Conservation (phyloP, 2,329 filamentous ascomycete species). For the Fusarium succisae region DNA sequence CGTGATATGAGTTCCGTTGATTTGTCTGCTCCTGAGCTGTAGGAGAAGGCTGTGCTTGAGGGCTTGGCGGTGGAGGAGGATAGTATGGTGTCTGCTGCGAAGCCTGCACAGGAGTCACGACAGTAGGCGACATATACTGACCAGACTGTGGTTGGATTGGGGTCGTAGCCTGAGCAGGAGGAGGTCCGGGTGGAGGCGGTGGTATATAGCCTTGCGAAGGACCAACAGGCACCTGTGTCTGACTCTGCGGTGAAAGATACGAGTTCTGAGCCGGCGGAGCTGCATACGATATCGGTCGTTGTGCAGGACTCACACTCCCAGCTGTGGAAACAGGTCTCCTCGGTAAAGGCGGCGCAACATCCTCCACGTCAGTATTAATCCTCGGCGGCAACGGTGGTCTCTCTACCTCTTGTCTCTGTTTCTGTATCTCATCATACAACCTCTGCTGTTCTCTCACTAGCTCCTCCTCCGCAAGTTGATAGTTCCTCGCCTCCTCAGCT, state of each 20-base stretch:
- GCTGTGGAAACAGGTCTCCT: constrained; percentile 14
- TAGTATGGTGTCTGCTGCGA: background rate
- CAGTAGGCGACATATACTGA: background rate
- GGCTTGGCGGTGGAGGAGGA: background rate
- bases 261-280: background rate
- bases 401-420: background rate
- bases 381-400: constrained; percentile 18
- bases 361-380: background rate
- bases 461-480: constrained; percentile 10
- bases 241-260: background rate
- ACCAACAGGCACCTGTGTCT: background rate
- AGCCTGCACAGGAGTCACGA: background rate
- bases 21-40: background rate
- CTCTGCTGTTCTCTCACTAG: constrained; percentile 26
- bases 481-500: constrained; percentile 10
- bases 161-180: background rate
- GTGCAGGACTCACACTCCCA: background rate
- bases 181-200: constrained; percentile 10
- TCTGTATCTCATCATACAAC: constrained; percentile 27
- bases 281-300: background rate
- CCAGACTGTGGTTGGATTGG: background rate
- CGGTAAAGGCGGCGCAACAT: constrained; percentile 13
- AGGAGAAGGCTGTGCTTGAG: background rate
- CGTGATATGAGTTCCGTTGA: background rate
- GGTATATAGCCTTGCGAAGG: background rate